These are phyloP conservation scores for Apocynum venetum DNA, from an alignment of 257 asterid genomes.

Conservation along the genomic window DNA sequence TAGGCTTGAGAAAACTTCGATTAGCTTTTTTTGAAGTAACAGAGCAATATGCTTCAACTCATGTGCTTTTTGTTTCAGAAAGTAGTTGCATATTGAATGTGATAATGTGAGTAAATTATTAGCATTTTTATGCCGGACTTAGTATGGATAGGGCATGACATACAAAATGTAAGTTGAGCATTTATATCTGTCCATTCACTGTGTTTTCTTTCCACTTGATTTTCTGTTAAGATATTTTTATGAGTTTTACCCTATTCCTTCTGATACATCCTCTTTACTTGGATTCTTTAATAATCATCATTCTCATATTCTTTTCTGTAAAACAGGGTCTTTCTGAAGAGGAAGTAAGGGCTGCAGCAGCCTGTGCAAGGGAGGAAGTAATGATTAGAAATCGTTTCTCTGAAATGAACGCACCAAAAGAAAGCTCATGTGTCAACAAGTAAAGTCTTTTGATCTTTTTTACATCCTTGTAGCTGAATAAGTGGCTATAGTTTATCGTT, in stretches of 20 bases:
- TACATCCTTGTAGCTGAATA: background rate
- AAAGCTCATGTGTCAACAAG: conserved; percentile 90
- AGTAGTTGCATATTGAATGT: background rate
- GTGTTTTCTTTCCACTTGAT: background rate
- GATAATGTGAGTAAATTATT: background rate
- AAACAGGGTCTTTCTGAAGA: conserved; percentile 96
- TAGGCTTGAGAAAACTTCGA: background rate
- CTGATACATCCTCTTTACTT: conserved; percentile 6
- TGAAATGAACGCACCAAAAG: conserved; percentile 98
- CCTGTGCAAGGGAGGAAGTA: conserved; percentile 99
- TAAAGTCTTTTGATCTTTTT: conserved; percentile 25
- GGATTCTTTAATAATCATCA: conserved; percentile 15
- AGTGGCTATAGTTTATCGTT: background rate
- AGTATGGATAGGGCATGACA: background rate
- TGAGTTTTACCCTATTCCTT: background rate
- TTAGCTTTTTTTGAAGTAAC: background rate
- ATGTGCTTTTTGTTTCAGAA: background rate
- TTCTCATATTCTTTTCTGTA: conserved; percentile 20
- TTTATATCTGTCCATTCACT: background rate
- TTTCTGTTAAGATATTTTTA: background rate
- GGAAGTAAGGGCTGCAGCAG: conserved; percentile 95
- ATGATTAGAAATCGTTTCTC: conserved; percentile 92
- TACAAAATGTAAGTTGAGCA: background rate
- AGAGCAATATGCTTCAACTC: background rate
- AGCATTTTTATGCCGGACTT: background rate